phyloP scores from a whole-genome alignment of 2,329 filamentous ascomycete species.

The Grosmannia serpens region DNA sequence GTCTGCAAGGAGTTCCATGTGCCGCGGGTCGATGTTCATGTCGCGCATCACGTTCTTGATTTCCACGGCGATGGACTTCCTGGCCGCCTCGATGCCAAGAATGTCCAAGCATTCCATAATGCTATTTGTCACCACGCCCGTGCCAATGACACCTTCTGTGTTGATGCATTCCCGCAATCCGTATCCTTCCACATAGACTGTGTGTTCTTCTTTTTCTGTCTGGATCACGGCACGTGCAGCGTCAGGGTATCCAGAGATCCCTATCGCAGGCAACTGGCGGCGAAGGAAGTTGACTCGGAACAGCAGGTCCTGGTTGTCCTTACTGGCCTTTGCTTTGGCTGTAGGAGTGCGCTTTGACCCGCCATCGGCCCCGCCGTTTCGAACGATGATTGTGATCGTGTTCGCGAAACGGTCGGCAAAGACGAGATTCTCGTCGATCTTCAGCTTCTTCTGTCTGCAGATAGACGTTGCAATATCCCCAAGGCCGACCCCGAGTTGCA shows the following conservation, averaged over 20 bases:
- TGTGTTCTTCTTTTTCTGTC: conserved; percentile 57
- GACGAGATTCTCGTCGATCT: conserved; percentile 43
- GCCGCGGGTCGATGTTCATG: conserved; percentile 93
- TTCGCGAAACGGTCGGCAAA: conserved; percentile 53
- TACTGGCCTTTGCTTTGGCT: conserved; percentile 14
- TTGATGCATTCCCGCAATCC: conserved; percentile 83
- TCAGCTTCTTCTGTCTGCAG: conserved; percentile 70
- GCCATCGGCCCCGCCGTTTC: conserved; percentile 38
- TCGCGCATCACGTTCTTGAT: conserved; percentile 81
- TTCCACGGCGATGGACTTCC: conserved; percentile 78
- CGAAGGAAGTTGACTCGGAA: conserved; percentile 77
- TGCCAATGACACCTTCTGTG: conserved; percentile 79
- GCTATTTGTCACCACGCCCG: conserved; percentile 64
- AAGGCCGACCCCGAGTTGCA: conserved; percentile 69
- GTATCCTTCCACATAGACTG: conserved; percentile 88
- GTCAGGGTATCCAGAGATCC: conserved; percentile 81
- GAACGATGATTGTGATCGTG: conserved; percentile 63
- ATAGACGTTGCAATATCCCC: conserved; percentile 68
- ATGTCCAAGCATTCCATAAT: conserved; percentile 83
- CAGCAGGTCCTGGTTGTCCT: conserved; percentile 42
- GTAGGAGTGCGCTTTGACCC: conserved; percentile 34
- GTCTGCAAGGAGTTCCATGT: conserved; percentile 94
- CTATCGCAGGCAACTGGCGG: conserved; percentile 67
- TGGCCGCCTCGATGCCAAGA: conserved; percentile 88
- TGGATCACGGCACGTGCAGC: conserved; percentile 82